A percentile compares a stretch with the other conserved stretches of the same genome.
phyloP scores from a whole-genome alignment of 2,329 filamentous ascomycete species.

The Sarocladiaceae sp. region DNA sequence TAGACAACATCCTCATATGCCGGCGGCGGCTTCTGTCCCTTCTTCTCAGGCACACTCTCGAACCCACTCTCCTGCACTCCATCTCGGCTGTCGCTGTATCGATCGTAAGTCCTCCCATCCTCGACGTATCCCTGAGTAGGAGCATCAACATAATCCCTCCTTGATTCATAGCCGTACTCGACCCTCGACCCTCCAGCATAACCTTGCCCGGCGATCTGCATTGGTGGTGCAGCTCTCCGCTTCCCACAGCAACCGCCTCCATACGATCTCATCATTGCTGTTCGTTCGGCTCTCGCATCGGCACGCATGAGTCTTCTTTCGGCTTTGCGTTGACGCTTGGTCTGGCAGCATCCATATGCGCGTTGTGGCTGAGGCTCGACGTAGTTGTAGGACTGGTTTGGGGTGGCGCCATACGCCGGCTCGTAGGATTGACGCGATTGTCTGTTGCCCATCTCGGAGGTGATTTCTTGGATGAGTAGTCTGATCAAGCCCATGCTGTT shows the following conservation, averaged over 20 bases:
- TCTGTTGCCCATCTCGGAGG: neutral
- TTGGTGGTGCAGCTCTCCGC: neutral
- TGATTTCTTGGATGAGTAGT: neutral
- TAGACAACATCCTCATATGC: slow-evolving; percentile 5
- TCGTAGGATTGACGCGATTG: neutral
- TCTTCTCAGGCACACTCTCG: neutral
- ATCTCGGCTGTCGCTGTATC: neutral
- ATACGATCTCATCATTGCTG: neutral
- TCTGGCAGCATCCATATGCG: neutral
- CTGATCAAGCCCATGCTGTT: neutral
- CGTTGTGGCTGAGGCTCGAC: neutral
- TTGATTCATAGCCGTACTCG: neutral
- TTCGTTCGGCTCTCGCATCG: neutral
- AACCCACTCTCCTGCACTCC: neutral
- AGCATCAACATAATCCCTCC: neutral
- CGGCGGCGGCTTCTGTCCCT: neutral
- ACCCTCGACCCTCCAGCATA: neutral
- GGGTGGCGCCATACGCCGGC: neutral
- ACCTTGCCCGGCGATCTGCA: neutral
- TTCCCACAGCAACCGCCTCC: neutral
- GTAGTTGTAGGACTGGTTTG: neutral
- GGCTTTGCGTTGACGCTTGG: neutral
- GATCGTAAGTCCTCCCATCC: neutral
- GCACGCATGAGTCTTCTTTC: neutral
- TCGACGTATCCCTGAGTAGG: neutral